Conservation (phyloP, 192 early-diverging fungal species). For the Backusella tarrabulga region DNA sequence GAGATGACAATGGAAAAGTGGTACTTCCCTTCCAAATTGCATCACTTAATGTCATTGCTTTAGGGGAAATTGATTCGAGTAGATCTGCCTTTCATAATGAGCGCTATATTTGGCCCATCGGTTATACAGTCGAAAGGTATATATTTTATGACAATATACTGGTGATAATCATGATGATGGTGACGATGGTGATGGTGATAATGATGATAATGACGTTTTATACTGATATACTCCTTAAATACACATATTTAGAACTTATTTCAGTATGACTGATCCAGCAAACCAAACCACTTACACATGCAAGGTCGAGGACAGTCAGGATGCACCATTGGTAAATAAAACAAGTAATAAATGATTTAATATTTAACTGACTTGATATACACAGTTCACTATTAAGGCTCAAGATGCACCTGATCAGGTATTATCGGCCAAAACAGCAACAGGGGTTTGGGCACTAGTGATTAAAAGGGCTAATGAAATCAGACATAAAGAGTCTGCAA, state of each 20-base stretch:
- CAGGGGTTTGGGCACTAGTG: conserved; percentile 74
- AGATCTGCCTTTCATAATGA: conserved; percentile 68
- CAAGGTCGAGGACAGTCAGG: conserved; percentile 63
- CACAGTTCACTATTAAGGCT: conserved; percentile 64
- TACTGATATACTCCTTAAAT: conserved; percentile 1
- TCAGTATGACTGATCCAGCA: conserved; percentile 63
- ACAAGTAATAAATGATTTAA: background rate
- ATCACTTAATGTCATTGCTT: conserved; percentile 52
- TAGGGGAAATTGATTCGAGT: conserved; percentile 64
- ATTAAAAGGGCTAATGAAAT: conserved; percentile 70
- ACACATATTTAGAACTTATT: conserved; percentile 45
- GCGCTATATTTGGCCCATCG: conserved; percentile 81
- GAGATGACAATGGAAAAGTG: conserved; percentile 56
- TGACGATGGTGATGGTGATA: background rate
- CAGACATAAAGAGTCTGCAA: conserved; percentile 60
- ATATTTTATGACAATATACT: conserved; percentile 5
- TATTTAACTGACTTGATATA: background rate
- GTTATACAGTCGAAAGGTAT: conserved; percentile 62
- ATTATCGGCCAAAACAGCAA: conserved; percentile 60
- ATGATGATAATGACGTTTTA: background rate
- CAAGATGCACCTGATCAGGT: conserved; percentile 63
- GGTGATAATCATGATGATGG: background rate
- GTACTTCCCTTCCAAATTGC: conserved; percentile 66
- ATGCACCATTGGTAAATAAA: conserved; percentile 48
- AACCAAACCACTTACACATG: conserved; percentile 62